Conservation (phyloP, 805 yeast genomes). For the Nakazawaea siamensis region DNA sequence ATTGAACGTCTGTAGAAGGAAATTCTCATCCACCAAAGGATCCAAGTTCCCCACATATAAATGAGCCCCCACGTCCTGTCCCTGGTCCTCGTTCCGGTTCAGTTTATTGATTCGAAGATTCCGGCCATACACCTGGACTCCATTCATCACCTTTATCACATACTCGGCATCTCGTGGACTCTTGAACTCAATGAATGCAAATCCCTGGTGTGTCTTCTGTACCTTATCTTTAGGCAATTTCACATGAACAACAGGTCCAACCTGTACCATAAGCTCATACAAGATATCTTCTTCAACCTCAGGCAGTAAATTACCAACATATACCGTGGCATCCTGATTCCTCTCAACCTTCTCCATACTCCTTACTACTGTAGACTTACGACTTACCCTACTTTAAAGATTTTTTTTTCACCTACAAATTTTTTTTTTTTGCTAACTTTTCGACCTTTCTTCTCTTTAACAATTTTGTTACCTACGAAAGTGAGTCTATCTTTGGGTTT, state of each 20-base stretch:
- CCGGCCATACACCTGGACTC: slow-evolving; percentile 54
- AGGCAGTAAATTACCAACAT: slow-evolving; percentile 77
- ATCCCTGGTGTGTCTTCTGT: slow-evolving; percentile 69
- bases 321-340: slow-evolving; percentile 57
- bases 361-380: not conserved
- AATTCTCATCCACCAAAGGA: slow-evolving; percentile 53
- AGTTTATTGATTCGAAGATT: slow-evolving; percentile 50
- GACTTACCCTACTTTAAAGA: slow-evolving; percentile 6
- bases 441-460: slow-evolving; percentile 1
- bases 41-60: slow-evolving; percentile 54
- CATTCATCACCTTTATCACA: slow-evolving; percentile 50
- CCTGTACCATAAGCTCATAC: slow-evolving; percentile 78
- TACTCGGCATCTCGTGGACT: slow-evolving; percentile 60
- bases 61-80: slow-evolving; percentile 37
- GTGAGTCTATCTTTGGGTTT: not conserved
- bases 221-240: slow-evolving; percentile 77
- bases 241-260: slow-evolving; percentile 67
- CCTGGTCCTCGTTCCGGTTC: slow-evolving; percentile 22
- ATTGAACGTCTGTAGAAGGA: slow-evolving; percentile 48
- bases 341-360: slow-evolving; percentile 21
- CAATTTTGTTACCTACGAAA: slow-evolving; percentile 10
- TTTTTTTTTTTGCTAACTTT: not conserved
- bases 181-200: slow-evolving; percentile 74
- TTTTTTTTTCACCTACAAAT: too few species aligned
- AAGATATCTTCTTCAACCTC: slow-evolving; percentile 63